Evolutionary conservation across 306 rosid species (phyloP).

Genomic region (Mucuna pruriens): DNA sequence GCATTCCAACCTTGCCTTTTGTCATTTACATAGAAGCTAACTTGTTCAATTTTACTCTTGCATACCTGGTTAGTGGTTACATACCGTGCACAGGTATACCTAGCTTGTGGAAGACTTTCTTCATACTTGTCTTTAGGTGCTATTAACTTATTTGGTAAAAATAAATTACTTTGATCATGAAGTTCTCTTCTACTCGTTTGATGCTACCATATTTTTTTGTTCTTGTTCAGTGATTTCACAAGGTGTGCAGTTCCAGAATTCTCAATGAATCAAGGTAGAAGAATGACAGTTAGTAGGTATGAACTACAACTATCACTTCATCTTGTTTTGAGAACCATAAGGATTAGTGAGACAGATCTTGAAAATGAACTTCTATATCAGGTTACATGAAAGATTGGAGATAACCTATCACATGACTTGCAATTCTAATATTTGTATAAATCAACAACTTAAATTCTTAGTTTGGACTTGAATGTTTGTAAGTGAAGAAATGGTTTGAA

Average conservation of each 20-base stretch:
- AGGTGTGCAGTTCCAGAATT: slow-evolving; percentile 31
- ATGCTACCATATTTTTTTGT: slow-evolving; percentile 9
- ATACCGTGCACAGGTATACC: background rate
- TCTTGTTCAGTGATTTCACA: slow-evolving; percentile 51
- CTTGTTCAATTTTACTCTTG: background rate
- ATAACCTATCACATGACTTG: background rate
- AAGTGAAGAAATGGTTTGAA: background rate
- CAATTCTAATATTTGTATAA: background rate
- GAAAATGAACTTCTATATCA: slow-evolving; percentile 9
- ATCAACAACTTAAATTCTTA: background rate
- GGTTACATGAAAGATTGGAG: background rate
- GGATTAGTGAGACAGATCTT: slow-evolving; percentile 7
- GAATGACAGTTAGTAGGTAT: slow-evolving; percentile 45
- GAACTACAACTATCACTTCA: background rate
- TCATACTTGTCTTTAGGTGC: background rate
- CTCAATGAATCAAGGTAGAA: slow-evolving; percentile 26
- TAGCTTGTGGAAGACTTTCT: slow-evolving; percentile 11
- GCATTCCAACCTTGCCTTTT: background rate
- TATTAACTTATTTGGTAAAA: background rate
- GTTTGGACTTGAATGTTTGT: background rate
- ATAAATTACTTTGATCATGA: background rate
- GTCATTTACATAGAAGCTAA: background rate
- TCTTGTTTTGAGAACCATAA: slow-evolving; percentile 17
- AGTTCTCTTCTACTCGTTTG: background rate
- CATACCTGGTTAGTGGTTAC: background rate